These are phyloP conservation scores for Calonectria ilicicola DNA, from an alignment of 2,329 filamentous ascomycete species.

Conservation along the genomic window DNA sequence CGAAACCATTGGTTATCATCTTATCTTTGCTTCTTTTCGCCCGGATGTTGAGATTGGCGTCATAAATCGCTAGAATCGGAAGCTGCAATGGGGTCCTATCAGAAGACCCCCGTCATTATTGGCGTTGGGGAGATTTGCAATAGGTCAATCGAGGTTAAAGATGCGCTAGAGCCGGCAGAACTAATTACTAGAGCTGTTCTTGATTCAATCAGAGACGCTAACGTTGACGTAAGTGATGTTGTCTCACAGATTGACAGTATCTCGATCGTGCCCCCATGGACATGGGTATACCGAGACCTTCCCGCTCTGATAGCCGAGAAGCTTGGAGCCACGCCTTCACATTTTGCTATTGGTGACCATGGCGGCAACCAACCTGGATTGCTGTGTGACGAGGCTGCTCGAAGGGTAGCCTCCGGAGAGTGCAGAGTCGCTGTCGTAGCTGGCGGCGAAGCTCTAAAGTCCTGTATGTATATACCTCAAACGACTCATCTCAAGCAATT, in stretches of 20 bases:
- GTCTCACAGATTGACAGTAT: conserved; percentile 64
- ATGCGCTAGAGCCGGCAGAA: conserved; percentile 69
- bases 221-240: conserved; percentile 36
- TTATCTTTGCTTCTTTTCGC: neutral
- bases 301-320: conserved; percentile 64
- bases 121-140: conserved; percentile 74
- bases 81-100: neutral
- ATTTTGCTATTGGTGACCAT: conserved; percentile 66
- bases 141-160: conserved; percentile 55
- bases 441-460: conserved; percentile 75
- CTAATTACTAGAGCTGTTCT: conserved; percentile 69
- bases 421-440: conserved; percentile 69
- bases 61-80: neutral
- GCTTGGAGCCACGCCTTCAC: conserved; percentile 59
- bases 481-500: neutral
- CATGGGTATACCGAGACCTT: conserved; percentile 73
- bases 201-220: conserved; percentile 60
- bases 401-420: conserved; percentile 65
- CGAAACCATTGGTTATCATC: neutral
- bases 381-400: conserved; percentile 73
- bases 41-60: neutral
- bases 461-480: conserved; percentile 49
- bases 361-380: conserved; percentile 73
- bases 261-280: conserved; percentile 72
- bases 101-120: conserved; percentile 64